Evolutionary conservation across 1,284 basidiomycete genomes (phyloP), one percentile per base, ranked within the genome.

Genomic region (Trametes polyzona): DNA sequence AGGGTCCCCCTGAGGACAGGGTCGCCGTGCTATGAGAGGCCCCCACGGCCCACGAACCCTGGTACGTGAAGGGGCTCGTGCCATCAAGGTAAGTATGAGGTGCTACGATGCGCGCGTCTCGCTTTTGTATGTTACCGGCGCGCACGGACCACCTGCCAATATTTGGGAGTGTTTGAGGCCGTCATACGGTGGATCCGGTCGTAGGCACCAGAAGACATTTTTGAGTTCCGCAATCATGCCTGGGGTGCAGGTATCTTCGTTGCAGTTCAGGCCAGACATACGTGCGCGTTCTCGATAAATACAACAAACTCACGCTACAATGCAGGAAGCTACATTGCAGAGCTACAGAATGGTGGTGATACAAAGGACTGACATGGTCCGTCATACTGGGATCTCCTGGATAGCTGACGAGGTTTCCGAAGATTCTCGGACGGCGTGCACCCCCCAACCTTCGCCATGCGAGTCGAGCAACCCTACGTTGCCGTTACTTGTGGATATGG

Each of bases 11-110:
- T 73, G 72, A 35, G 83, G 82, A 84, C 82, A 84, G 66, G 83
- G 83, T 85, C 83, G 83, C 83, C 83, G 83, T 85, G 83, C 83
- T 83, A 85, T 84, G 83, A 76, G 77, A 78, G 71, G 66, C 65
- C 73, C 76, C 74, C 56, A 69, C 70, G 63, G 73, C 76, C 78
- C 77, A 76, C 69, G 72, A 63, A 60, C 77, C 77, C 74, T 52
- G 70, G 59, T 69, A 75, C 54, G 1, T 78, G 77, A 73, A 70
- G 71, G 69, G 69, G 66, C 65, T 54, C 64, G 66, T 71, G 70
- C 72, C 71, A 71, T 73, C 72, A 73, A 73, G 72, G 72, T 73
- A 73, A 73, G 72, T 73, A 73, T 73, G 72, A 73, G 62, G 37
- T 67, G 60, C 52, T 50, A 50, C 23, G 1, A 51, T 59, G 61